Evolutionary conservation across 192 early-diverging fungal genomes (phyloP).

Genomic region (Linderina pennispora): DNA sequence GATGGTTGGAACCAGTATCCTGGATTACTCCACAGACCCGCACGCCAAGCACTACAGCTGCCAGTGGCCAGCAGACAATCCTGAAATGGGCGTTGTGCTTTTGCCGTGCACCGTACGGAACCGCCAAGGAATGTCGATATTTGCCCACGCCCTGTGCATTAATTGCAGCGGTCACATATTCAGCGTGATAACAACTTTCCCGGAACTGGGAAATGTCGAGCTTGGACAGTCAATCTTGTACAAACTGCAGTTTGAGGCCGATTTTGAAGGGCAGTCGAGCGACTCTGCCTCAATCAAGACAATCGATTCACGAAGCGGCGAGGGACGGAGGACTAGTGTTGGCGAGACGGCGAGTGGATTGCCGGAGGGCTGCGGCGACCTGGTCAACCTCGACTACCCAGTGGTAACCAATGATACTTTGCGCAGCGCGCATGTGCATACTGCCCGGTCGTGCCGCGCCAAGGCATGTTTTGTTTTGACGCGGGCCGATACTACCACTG

Average conservation of each 20-base stretch:
- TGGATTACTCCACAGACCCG: constrained; percentile 29
- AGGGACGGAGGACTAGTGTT: neutral
- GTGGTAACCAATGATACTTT: constrained; percentile 25
- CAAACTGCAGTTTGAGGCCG: constrained; percentile 28
- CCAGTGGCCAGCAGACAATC: constrained; percentile 38
- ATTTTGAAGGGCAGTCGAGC: too few relatives aligned
- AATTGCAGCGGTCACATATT: constrained; percentile 39
- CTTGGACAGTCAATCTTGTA: constrained; percentile 27
- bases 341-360: neutral
- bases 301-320: too few relatives aligned
- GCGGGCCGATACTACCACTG: neutral
- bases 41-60: constrained; percentile 43
- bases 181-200: constrained; percentile 17
- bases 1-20: constrained; percentile 33
- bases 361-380: neutral
- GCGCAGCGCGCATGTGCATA: constrained; percentile 27
- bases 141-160: constrained; percentile 23
- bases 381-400: constrained; percentile 7
- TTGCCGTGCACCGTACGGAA: constrained; percentile 29
- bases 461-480: constrained; percentile 35
- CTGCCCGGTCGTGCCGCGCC: constrained; percentile 24
- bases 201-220: constrained; percentile 22
- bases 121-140: constrained; percentile 14
- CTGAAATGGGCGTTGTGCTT: constrained; percentile 38
- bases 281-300: too few relatives aligned